These are phyloP conservation scores for Penicillium sp. DNA, from an alignment of 2,329 filamentous ascomycete genomes.

Conservation along the genomic window DNA sequence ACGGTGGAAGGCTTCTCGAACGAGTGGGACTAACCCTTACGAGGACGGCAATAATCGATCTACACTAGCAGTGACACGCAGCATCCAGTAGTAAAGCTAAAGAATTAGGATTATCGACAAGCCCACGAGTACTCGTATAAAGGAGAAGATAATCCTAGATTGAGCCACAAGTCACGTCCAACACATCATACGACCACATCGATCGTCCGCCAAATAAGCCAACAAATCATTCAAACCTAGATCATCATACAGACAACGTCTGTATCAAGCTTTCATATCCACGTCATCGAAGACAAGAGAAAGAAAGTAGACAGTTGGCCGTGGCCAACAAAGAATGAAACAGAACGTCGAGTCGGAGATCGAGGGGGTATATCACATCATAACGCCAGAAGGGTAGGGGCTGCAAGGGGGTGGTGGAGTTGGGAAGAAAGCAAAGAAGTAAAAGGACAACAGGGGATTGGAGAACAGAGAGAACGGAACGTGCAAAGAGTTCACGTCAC, in stretches of 20 bases:
- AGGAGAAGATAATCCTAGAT: not conserved
- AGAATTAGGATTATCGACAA: constrained; percentile 8
- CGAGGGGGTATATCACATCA: constrained; percentile 44
- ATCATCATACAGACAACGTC: constrained; percentile 17
- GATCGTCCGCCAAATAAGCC: constrained; percentile 13
- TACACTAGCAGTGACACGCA: not conserved
- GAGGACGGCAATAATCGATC: not conserved
- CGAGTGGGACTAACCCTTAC: not conserved
- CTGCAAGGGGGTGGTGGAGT: not conserved
- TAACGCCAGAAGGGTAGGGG: constrained; percentile 30
- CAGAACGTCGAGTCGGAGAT: constrained; percentile 27
- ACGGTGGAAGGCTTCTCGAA: too few species aligned
- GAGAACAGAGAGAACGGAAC: not conserved
- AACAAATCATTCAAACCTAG: constrained; percentile 1
- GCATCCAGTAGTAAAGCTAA: constrained; percentile 1
- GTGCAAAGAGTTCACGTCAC: not conserved
- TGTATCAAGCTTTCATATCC: constrained; percentile 21
- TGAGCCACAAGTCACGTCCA: constrained; percentile 6
- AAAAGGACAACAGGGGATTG: constrained; percentile 4
- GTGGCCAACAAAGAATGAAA: constrained; percentile 24
- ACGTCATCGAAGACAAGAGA: constrained; percentile 19
- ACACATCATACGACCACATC: not conserved
- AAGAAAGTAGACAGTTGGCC: constrained; percentile 19
- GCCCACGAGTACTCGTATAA: not conserved
- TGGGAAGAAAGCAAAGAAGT: constrained; percentile 3